Evolutionary conservation across 106 monocot genomes (phyloP), one percentile per base, ranked within the genome.

Genomic region (Posidonia australis): DNA sequence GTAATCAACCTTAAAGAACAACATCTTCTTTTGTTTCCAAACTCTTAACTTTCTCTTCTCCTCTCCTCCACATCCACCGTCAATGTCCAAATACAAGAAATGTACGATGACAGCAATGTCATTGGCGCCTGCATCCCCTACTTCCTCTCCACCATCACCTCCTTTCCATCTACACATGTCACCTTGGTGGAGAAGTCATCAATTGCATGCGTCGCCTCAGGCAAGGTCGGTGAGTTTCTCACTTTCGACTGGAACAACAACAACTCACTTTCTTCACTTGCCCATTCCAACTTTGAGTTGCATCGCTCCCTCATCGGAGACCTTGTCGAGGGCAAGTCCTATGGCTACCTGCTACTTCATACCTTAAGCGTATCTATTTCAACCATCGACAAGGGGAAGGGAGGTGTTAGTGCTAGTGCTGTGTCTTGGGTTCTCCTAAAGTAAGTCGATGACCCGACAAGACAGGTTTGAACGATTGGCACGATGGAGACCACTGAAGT

Each of bases 191-290:
- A 92, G 82, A 76, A 73, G 29, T 93, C 78, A 66, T 70, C 89
- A 55, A 59, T 86, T 44, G 89, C 89, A 30, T 80, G 79, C 81
- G 93, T 83, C 24, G 89, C 93, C 41, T 93, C 89, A 27, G 89
- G 86, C 9, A 93, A 89, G 77, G 82, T 89, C 72, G 93, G 89
- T 13, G 93, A 86, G 0, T 93, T 93, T 77, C 86, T 93, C 20
- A 89, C 89, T 42, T 83, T 93, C 67, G 89, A 93, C 65, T 89
- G 93, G 93, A 89, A 86, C 75, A 80, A 90, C 60, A 68, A 63
- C 29, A 62, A 76, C 18, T 70, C 86, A 32, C 58, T 93, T 69
- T 67, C 69, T 27, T 21, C 68, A 42, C 86, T 89, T 66, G 88
- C 93, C 58, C 83, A 83, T 24, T 70, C 83, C 83, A 83, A 83